A percentile compares a stretch with the other conserved stretches of the same genome.
Conservation (phyloP, 2,329 filamentous ascomycete species). For the Westerdykella ornata region DNA sequence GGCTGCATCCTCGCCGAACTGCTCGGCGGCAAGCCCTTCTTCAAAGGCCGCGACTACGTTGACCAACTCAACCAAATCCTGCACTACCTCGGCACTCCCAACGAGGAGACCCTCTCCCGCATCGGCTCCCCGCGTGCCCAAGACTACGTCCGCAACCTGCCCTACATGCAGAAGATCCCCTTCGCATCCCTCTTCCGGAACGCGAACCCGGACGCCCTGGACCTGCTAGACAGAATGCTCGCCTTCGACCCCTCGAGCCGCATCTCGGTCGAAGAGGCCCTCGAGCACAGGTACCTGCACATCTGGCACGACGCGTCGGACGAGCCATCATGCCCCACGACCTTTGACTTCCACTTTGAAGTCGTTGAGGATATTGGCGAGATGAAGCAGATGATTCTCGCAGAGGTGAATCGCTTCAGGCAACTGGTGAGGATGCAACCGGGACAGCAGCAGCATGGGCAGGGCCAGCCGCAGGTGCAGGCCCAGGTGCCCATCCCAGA, state of each 20-base stretch:
- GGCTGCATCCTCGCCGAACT: conserved; percentile 96
- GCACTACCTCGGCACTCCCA: conserved; percentile 93
- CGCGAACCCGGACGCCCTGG: conserved; percentile 91
- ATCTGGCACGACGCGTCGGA: conserved; percentile 99
- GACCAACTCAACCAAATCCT: conserved; percentile 99
- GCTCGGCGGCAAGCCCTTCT: conserved; percentile 92
- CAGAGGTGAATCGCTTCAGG: conserved; percentile 88
- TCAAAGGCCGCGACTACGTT: conserved; percentile 98
- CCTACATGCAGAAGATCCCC: conserved; percentile 86
- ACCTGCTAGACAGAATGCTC: conserved; percentile 93
- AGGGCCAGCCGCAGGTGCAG: conserved; percentile 39
- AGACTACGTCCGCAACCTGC: conserved; percentile 95
- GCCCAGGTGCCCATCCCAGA: conserved; percentile 57
- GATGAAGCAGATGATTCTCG: conserved; percentile 95
- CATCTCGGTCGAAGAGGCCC: conserved; percentile 87
- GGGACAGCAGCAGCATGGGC: conserved; percentile 17
- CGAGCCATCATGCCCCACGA: conserved; percentile 86
- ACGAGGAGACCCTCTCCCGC: conserved; percentile 85
- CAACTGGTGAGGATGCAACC: conserved; percentile 45
- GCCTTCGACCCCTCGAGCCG: conserved; percentile 92
- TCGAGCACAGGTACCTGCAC: conserved; percentile 92
- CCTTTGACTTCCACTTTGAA: conserved; percentile 98
- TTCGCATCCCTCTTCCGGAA: conserved; percentile 86
- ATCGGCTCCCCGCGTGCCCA: conserved; percentile 94
- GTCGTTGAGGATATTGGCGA: conserved; percentile 90